phyloP scores from a whole-genome alignment of 805 yeast genomes.

The Candida multigemmis region DNA sequence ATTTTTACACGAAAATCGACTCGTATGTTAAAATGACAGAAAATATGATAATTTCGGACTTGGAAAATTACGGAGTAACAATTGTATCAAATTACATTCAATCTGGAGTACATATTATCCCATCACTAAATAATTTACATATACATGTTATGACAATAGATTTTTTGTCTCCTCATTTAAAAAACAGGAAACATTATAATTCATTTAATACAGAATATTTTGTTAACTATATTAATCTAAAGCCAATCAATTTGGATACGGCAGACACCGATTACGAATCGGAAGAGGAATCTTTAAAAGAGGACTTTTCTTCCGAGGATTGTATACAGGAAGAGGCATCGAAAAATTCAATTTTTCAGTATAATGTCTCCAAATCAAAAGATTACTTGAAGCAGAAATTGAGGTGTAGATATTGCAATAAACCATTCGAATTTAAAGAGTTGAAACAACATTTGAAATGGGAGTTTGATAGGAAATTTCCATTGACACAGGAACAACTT shows the following conservation, averaged over 20 bases:
- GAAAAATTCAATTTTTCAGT: too few relatives aligned
- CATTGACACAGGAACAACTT: too few relatives aligned
- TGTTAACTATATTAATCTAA: slow-evolving; percentile 40
- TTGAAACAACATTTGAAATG: too few relatives aligned
- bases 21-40: slow-evolving; percentile 30
- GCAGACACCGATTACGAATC: slow-evolving; percentile 1
- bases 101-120: slow-evolving; percentile 63
- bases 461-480: too few relatives aligned
- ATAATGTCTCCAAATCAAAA: too few relatives aligned
- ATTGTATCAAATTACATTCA: slow-evolving; percentile 22
- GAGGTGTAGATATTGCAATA: too few relatives aligned
- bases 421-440: too few relatives aligned
- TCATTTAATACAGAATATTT: slow-evolving; percentile 64
- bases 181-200: slow-evolving; percentile 58
- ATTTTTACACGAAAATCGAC: slow-evolving; percentile 15
- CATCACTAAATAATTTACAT: slow-evolving; percentile 63
- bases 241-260: slow-evolving; percentile 7
- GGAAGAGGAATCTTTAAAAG: background rate
- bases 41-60: slow-evolving; percentile 17
- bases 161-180: slow-evolving; percentile 43
- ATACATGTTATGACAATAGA: slow-evolving; percentile 67
- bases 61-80: slow-evolving; percentile 6
- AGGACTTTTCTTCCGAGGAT: background rate
- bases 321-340: too few relatives aligned
- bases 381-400: too few relatives aligned